These are phyloP conservation scores for Pseudozyma pruni DNA, from an alignment of 1,284 basidiomycete species.

Conservation along the genomic window DNA sequence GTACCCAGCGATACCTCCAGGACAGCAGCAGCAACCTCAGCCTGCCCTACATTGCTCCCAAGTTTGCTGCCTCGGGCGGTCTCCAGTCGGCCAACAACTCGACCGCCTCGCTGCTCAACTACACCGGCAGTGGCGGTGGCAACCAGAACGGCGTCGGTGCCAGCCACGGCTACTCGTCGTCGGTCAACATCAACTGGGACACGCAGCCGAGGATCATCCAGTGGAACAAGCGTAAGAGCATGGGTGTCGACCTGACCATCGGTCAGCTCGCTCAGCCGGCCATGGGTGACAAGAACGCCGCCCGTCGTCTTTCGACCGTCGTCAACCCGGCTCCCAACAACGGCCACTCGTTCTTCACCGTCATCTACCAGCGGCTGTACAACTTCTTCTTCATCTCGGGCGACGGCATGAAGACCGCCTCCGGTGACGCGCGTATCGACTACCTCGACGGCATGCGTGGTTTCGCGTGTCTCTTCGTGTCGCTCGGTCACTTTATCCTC, in stretches of 20 bases:
- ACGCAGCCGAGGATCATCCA: slow-evolving; percentile 49
- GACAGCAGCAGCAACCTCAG: slow-evolving; percentile 44
- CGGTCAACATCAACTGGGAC: slow-evolving; percentile 39
- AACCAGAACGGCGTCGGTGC: slow-evolving; percentile 22
- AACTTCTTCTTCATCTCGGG: slow-evolving; percentile 45
- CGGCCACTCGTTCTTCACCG: slow-evolving; percentile 40
- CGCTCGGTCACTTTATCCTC: slow-evolving; percentile 56
- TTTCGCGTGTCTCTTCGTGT: slow-evolving; percentile 59
- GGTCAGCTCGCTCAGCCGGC: slow-evolving; percentile 53
- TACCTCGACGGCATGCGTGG: slow-evolving; percentile 60
- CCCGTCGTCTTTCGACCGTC: slow-evolving; percentile 36
- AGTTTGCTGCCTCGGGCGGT: slow-evolving; percentile 20
- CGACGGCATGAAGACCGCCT: slow-evolving; percentile 39
- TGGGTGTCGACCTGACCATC: slow-evolving; percentile 28
- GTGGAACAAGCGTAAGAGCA: slow-evolving; percentile 51
- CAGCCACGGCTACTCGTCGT: slow-evolving; percentile 30
- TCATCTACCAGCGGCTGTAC: slow-evolving; percentile 34
- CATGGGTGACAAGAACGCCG: slow-evolving; percentile 49
- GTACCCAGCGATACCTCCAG: slow-evolving; percentile 43
- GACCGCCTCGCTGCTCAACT: slow-evolving; percentile 38
- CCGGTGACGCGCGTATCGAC: slow-evolving; percentile 54
- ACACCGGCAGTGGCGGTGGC: slow-evolving; percentile 25
- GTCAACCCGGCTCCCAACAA: slow-evolving; percentile 31
- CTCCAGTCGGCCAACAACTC: slow-evolving; percentile 25
- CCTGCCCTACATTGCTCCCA: slow-evolving; percentile 45